Base-by-base conservation (phyloP, 106 monocot genomes). In the Cymbidium sinense region DNA sequence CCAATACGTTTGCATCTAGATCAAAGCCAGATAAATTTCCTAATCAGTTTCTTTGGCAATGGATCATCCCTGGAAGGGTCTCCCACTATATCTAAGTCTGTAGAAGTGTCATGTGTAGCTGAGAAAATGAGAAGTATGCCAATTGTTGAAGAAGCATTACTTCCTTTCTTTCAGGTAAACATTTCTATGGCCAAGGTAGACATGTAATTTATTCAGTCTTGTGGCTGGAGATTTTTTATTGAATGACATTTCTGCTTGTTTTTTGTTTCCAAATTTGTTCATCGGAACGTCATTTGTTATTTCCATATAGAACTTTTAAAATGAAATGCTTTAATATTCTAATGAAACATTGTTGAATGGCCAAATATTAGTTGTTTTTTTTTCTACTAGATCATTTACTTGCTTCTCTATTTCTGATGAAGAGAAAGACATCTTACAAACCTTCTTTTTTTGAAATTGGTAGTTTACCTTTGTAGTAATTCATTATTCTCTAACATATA, bases 91-190 rank as follows among this genome's bases (percentile, higher is more conserved):
- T 79, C 78, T 82, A 80, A 84, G 83, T 75, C 88, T 77, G 47
- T 80, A 12, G 79, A 72, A 82, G 79, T 43, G 11, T 75, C 82
- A 74, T 86, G 81, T 47, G 70, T 75, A 29, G 18, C 70, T 70
- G 78, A 34, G 15, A 76, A 41, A 70, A 78, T 50, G 51, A 84
- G 77, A 30, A 83, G 78, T 21, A 83, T 88, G 39, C 50, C 79
- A 70, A 34, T 89, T 83, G 84, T 73, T 20, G 88, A 99, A 75
- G 94, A 94, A 74, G 96, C 96, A 81, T 83, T 99, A 61, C 98
- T 99, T 79, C 98, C 98, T 54, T 99, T 99, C 76, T 99, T 99
- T 83, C 96, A 96, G 96, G 96, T 83, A 82, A 81, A 36, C 28
- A 12, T 74, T 58, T 80, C 12, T 31, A 39, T 71, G 35, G 36